phyloP scores from a whole-genome alignment of 148 eudicot species.

The Rhododendron williamsianum region DNA sequence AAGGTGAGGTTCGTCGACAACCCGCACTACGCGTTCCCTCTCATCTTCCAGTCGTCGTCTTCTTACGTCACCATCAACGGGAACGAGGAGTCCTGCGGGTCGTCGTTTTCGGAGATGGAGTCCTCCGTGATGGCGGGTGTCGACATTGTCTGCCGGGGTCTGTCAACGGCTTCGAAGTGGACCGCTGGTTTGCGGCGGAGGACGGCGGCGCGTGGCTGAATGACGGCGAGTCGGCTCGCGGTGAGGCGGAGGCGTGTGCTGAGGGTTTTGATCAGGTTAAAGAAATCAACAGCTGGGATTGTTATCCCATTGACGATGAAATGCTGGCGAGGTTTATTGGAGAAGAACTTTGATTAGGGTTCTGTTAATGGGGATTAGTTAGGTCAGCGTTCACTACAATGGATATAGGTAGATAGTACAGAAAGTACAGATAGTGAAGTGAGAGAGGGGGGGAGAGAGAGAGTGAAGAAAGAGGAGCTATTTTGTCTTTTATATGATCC shows the following conservation, averaged over 20 bases:
- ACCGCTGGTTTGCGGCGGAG: neutral
- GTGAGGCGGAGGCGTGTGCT: neutral
- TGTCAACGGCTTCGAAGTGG: neutral
- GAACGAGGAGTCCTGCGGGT: constrained; percentile 67
- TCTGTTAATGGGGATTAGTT: neutral
- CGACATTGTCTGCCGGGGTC: neutral
- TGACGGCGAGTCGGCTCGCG: constrained; percentile 17
- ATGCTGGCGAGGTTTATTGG: constrained; percentile 31
- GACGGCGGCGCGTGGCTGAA: constrained; percentile 20
- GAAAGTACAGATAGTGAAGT: neutral
- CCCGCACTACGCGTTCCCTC: constrained; percentile 37
- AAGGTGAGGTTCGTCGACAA: constrained; percentile 43
- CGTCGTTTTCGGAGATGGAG: constrained; percentile 56
- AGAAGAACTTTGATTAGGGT: constrained; percentile 16
- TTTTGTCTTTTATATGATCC: neutral
- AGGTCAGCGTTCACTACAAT: neutral
- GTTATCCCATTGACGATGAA: constrained; percentile 16
- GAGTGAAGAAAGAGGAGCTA: neutral
- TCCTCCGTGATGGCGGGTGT: constrained; percentile 62
- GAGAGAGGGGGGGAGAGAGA: neutral
- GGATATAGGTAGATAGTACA: neutral
- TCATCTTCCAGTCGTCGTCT: constrained; percentile 28
- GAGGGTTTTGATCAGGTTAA: neutral
- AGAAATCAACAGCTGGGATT: constrained; percentile 13
- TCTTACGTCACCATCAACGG: constrained; percentile 63